Conservation (phyloP, 768 basidiomycete genomes). For the Mrakia frigida region DNA sequence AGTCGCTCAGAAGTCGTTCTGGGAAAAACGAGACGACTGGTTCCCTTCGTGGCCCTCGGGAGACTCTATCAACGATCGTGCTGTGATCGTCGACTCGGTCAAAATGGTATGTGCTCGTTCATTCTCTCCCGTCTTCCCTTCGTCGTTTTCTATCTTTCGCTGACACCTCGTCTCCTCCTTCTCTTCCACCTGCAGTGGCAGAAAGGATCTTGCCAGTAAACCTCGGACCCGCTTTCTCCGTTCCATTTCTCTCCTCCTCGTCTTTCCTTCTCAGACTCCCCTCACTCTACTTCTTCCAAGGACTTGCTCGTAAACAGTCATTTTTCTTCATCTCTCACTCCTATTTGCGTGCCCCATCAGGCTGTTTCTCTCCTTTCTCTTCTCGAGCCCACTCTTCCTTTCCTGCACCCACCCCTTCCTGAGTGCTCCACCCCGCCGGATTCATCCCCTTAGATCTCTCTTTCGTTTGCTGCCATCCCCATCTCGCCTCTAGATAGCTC, state of each 20-base stretch:
- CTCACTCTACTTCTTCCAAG: neutral
- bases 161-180: neutral
- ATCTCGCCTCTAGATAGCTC: too few species aligned
- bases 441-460: too few species aligned
- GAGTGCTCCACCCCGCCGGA: too few species aligned
- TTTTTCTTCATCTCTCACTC: too few species aligned
- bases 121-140: conserved; percentile 20
- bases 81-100: conserved; percentile 19
- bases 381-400: too few species aligned
- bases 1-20: conserved; percentile 6
- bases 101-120: conserved; percentile 19
- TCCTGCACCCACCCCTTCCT: too few species aligned
- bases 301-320: neutral
- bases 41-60: conserved; percentile 9
- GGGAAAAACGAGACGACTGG: conserved; percentile 7
- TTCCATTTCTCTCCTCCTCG: neutral
- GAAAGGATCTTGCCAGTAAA: neutral
- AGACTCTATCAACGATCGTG: neutral
- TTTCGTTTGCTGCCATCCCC: too few species aligned
- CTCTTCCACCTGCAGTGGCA: neutral
- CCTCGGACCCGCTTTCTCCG: neutral
- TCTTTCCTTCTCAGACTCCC: neutral
- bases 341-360: too few species aligned
- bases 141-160: neutral
- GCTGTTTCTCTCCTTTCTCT: too few species aligned